Evolutionary conservation across 371 early-diverging fungal genomes (phyloP).

Genomic region (Haplosporangium sp.): DNA sequence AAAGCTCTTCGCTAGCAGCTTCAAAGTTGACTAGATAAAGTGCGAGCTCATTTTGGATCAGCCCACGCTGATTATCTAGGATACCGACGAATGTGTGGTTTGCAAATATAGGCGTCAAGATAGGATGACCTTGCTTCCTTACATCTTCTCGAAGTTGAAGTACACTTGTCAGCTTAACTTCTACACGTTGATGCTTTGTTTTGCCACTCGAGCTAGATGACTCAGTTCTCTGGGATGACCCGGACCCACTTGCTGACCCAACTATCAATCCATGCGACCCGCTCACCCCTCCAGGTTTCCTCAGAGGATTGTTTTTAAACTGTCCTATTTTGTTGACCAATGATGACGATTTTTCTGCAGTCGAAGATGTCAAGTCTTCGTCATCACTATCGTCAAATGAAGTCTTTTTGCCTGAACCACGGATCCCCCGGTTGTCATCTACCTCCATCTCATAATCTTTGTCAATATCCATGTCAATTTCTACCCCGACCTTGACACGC

Average conservation of each 20-base stretch:
- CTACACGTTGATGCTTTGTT: slow-evolving; percentile 57
- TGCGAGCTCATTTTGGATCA: slow-evolving; percentile 86
- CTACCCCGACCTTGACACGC: slow-evolving; percentile 28
- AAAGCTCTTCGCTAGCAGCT: slow-evolving; percentile 82
- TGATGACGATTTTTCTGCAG: slow-evolving; percentile 11
- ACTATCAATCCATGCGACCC: slow-evolving; percentile 7
- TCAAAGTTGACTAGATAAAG: slow-evolving; percentile 86
- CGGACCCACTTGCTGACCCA: slow-evolving; percentile 18
- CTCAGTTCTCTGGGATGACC: slow-evolving; percentile 10
- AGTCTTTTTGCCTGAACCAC: not conserved
- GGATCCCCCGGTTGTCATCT: not conserved
- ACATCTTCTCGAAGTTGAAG: slow-evolving; percentile 82
- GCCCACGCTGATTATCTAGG: slow-evolving; percentile 78
- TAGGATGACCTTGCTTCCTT: slow-evolving; percentile 69
- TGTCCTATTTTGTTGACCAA: slow-evolving; percentile 33
- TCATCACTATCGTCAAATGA: slow-evolving; percentile 13
- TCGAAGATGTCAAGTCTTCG: not conserved
- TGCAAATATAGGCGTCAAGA: slow-evolving; percentile 76
- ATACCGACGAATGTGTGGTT: slow-evolving; percentile 93
- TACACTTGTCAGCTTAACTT: slow-evolving; percentile 83
- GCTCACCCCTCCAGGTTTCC: not conserved
- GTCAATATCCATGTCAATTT: slow-evolving; percentile 23
- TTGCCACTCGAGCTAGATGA: slow-evolving; percentile 1
- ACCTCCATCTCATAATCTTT: slow-evolving; percentile 25
- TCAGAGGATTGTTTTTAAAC: slow-evolving; percentile 26